Evolutionary conservation across 2,329 filamentous ascomycete species (phyloP), one percentile per base, ranked within the genome.

Genomic region (Sclerotinia sclerotiorum): DNA sequence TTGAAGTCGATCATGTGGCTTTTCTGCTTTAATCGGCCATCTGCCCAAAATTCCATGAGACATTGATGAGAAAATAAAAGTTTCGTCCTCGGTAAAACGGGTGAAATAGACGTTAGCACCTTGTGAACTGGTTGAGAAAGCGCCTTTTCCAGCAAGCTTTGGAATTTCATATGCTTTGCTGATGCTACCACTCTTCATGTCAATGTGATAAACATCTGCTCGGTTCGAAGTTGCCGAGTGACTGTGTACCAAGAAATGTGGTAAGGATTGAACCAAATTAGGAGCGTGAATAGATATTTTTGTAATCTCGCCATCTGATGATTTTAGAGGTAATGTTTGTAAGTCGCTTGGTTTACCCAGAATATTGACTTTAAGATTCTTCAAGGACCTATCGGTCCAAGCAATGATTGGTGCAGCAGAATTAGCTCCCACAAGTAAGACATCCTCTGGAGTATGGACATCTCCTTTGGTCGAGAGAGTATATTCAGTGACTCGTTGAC

Each of bases 71-170:
- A 92, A 84, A 35, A 97, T 83, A 42, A 85, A 83, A 2, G 93
- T 83, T 76, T 97, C 92, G 11, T 90, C 87, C 46, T 88, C 82
- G 0, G 92, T 93, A 70, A 95, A 84, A 69, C 94, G 88, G 2
- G 91, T 94, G 78, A 98, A 97, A 81, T 93, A 97, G 10, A 97
- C 90, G 74, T 95, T 94, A 27, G 90, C 88, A 69, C 89, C 90
- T 52, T 87, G 85, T 2, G 88, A 91, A 79, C 90, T 95, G 0
- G 88, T 90, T 0, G 93, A 90, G 77, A 97, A 92, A 0, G 90
- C 87, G 32, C 93, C 93, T 52, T 82, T 83, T 0, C 90, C 92
- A 32, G 85, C 79, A 27, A 93, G 79, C 65, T 87, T 87, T 0
- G 94, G 91, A 17, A 98, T 83, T 39, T 90, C 87, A 77, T 97